These are phyloP conservation scores for Aspergillus cavernicola DNA, from an alignment of 495 filamentous ascomycete species.

Conservation along the genomic window DNA sequence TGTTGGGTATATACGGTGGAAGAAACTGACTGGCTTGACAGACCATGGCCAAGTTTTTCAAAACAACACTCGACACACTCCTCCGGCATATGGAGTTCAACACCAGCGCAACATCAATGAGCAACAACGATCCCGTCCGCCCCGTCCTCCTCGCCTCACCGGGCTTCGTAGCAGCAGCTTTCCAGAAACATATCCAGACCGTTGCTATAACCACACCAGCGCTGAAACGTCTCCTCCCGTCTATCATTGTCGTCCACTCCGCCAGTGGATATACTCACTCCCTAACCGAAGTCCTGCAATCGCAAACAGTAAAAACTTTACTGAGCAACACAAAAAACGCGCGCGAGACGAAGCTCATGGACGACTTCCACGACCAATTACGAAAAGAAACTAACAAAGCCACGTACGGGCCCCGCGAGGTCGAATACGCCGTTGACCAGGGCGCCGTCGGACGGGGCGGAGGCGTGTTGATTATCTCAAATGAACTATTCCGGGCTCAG, in stretches of 20 bases:
- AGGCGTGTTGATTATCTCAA: slow-evolving; percentile 79
- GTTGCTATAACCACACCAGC: slow-evolving; percentile 58
- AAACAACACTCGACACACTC: slow-evolving; percentile 70
- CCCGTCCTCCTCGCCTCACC: slow-evolving; percentile 87
- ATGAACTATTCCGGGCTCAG: slow-evolving; percentile 78
- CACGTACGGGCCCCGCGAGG: slow-evolving; percentile 86
- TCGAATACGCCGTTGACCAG: slow-evolving; percentile 80
- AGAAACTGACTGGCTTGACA: too few relatives aligned
- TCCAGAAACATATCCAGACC: slow-evolving; percentile 74
- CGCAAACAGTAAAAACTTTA: slow-evolving; percentile 66
- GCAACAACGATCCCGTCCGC: slow-evolving; percentile 39
- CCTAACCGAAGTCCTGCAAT: slow-evolving; percentile 80
- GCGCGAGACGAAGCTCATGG: slow-evolving; percentile 79
- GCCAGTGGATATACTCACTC: slow-evolving; percentile 80
- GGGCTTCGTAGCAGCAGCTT: slow-evolving; percentile 77
- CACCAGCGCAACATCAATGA: slow-evolving; percentile 37
- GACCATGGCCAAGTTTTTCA: slow-evolving; percentile 77
- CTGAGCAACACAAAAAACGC: slow-evolving; percentile 84
- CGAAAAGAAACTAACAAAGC: slow-evolving; percentile 84
- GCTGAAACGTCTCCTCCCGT: slow-evolving; percentile 61
- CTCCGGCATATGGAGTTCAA: slow-evolving; percentile 74
- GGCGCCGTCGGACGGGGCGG: slow-evolving; percentile 86
- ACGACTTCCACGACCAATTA: slow-evolving; percentile 74
- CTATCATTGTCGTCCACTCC: slow-evolving; percentile 75
- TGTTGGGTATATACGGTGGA: too few relatives aligned